These are phyloP conservation scores for Phytophthora uliginosa DNA, from an alignment of 352 stramenopile genomes.

Conservation along the genomic window DNA sequence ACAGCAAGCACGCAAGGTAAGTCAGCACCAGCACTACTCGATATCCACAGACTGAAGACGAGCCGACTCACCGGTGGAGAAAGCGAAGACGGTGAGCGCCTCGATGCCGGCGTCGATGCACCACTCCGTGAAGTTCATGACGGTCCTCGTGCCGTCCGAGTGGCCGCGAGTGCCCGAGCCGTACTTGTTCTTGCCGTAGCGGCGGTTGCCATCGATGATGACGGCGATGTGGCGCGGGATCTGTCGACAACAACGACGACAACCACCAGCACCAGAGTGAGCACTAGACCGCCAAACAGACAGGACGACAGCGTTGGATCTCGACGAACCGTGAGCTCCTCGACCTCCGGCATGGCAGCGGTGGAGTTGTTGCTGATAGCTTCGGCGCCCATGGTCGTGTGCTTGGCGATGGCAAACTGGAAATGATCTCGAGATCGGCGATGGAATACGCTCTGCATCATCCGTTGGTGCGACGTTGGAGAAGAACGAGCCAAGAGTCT, in stretches of 20 bases:
- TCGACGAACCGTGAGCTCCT: slow-evolving; percentile 37
- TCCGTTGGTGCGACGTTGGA: slow-evolving; percentile 9
- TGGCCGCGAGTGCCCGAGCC: slow-evolving; percentile 90
- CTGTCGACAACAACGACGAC: slow-evolving; percentile 30
- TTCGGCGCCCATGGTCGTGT: slow-evolving; percentile 28
- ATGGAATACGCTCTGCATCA: slow-evolving; percentile 9
- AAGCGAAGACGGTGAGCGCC: slow-evolving; percentile 95
- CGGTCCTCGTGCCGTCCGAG: slow-evolving; percentile 94
- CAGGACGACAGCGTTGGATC: neutral
- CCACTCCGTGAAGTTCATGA: slow-evolving; percentile 98
- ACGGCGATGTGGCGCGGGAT: slow-evolving; percentile 94
- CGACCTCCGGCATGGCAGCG: slow-evolving; percentile 16
- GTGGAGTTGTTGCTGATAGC: slow-evolving; percentile 20
- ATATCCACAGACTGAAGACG: slow-evolving; percentile 1
- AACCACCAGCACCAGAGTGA: slow-evolving; percentile 10
- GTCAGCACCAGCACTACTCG: slow-evolving; percentile 1
- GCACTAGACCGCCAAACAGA: slow-evolving; percentile 10
- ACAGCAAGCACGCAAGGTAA: neutral
- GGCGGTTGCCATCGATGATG: slow-evolving; percentile 98
- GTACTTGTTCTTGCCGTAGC: slow-evolving; percentile 93
- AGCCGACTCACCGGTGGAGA: slow-evolving; percentile 86
- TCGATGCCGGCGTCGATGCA: slow-evolving; percentile 93
- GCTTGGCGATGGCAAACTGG: slow-evolving; percentile 22
- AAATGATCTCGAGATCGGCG: slow-evolving; percentile 23
- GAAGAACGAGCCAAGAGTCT: neutral